Base-by-base conservation (phyloP, 2,329 filamentous ascomycete species). In the Hortaea sp. region DNA sequence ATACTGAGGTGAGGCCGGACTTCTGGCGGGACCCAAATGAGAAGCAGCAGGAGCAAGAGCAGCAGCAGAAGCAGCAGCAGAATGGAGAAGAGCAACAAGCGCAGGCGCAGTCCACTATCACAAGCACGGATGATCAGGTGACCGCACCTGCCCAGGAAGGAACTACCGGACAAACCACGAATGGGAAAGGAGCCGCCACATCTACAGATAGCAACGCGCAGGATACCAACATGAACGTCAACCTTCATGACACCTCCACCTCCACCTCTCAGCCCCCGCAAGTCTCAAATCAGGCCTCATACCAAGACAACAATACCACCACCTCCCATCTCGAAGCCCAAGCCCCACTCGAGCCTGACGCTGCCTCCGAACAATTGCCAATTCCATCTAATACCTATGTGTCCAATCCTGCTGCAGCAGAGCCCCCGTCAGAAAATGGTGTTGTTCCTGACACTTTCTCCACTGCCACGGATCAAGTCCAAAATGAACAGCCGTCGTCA, bases 21-120 rank as follows among this genome's bases (percentile, higher is more conserved):
- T 54, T 58, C 29, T 63, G 61, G 61, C 58, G 58, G 40, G 58
- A 60, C 44, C 57, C 58, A 6, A 55, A 53, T 45, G 60, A 62
- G 42, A 50, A 49, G 35, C 45, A 38, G 29, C 20, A 20, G 20
- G 20, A 20, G 20, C 20, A 20, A 20, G 20, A 20, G 20, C 20
- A 20, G 20, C 39, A 44, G 40, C 46, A 41, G 20, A 7, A 34
- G 28, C 40, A 13, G 41, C 32, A 38, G 41, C 11, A 20, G 20
- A 20, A 20, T 20, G 20, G 20, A 20, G n/a, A 44, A 31, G 41
- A 28, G 6, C 41, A 48, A 5, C 41, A 52, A 27, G 43, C 49
- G 10, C 48, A 45, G 11, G 50, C 53, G 10, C 54, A 49, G 42
- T 56, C 53, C 10, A 54, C 57, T 1, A 55, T 52, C 40, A 52